Percentiles rank a stretch among this genome's conserved stretches.
These are phyloP conservation scores for Orychophragmus violaceus DNA, from an alignment of 345 rosid species.

Conservation along the genomic window DNA sequence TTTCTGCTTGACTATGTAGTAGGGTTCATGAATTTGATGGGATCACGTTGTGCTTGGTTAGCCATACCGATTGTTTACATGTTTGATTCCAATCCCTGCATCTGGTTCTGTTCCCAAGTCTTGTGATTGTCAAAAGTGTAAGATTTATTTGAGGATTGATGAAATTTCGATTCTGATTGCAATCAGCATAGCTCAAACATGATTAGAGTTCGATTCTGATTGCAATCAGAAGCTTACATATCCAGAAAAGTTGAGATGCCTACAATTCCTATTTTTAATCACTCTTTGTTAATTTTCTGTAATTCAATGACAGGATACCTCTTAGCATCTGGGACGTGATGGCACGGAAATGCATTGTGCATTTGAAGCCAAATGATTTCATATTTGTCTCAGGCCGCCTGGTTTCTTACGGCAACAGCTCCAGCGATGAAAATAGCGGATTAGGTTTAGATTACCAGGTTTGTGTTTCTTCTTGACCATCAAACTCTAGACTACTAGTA, in stretches of 20 bases:
- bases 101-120: no score
- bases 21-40: background rate
- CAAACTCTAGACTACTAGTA: background rate
- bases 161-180: no score
- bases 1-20: background rate
- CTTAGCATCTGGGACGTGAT: slow-evolving; percentile 43
- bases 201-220: background rate
- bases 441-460: slow-evolving; percentile 40
- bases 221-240: no score
- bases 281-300: background rate
- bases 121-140: no score
- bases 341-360: slow-evolving; percentile 41
- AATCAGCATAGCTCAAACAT: no score
- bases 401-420: slow-evolving; percentile 23
- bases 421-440: slow-evolving; percentile 19
- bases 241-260: no score
- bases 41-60: no score
- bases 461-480: background rate
- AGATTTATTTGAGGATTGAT: background rate
- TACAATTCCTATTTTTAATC: no score
- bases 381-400: slow-evolving; percentile 58
- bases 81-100: no score
- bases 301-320: slow-evolving; percentile 35
- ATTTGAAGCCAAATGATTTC: slow-evolving; percentile 53
- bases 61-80: no score